phyloP scores from a whole-genome alignment of 306 rosid genomes.

The Quercus glauca region DNA sequence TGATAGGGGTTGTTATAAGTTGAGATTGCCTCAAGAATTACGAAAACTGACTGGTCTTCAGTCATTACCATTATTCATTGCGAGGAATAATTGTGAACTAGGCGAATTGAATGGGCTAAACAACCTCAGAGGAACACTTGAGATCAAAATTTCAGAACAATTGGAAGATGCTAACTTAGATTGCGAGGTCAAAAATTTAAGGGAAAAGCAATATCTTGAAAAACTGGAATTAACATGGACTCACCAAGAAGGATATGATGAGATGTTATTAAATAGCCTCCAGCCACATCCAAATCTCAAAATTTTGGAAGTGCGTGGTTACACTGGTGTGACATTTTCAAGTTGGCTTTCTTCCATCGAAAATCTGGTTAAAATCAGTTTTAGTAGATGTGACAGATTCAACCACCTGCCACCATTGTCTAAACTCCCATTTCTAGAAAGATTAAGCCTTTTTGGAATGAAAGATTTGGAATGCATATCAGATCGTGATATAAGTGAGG shows the following conservation, averaged over 20 bases:
- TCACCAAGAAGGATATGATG: background rate
- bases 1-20: background rate
- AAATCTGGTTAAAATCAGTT: background rate
- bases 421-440: background rate
- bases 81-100: background rate
- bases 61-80: conserved; percentile 9
- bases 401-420: background rate
- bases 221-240: conserved; percentile 22
- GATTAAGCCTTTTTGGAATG: background rate
- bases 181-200: conserved; percentile 6
- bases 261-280: conserved; percentile 22
- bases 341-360: conserved; percentile 4
- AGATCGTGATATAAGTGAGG: background rate
- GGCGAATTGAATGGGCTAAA: conserved; percentile 22
- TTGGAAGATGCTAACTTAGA: background rate
- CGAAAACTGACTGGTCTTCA: conserved; percentile 18
- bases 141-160: background rate
- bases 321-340: conserved; percentile 17
- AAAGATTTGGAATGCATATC: background rate
- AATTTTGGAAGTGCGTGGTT: conserved; percentile 1
- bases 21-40: conserved; percentile 21
- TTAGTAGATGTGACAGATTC: background rate
- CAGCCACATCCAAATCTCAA: conserved; percentile 28
- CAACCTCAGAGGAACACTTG: conserved; percentile 24
- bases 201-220: conserved; percentile 16